Evolutionary conservation across 139 green algal genomes (phyloP).

Genomic region (Tetradesmus lagerheimii): DNA sequence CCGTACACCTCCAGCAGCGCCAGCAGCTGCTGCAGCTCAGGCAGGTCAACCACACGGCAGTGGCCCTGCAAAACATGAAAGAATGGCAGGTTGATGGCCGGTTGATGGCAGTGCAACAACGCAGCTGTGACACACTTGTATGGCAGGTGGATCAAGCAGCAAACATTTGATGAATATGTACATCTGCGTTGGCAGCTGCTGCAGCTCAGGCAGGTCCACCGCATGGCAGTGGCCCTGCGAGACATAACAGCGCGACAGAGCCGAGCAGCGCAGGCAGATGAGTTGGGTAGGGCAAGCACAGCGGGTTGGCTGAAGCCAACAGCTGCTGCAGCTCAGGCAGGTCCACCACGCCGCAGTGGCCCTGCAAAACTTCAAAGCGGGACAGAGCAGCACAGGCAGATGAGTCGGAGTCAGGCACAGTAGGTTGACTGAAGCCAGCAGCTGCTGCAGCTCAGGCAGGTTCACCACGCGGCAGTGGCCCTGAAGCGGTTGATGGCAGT

Average conservation of each 20-base stretch:
- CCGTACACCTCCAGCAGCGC: background rate
- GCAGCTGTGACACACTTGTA: no score
- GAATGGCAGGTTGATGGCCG: no score
- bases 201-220: constrained; percentile 21
- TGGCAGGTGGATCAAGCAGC: background rate
- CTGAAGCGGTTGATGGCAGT: no score
- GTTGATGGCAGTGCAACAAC: background rate
- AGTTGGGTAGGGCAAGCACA: no score
- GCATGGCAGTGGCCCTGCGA: background rate
- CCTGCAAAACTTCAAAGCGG: background rate
- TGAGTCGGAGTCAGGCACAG: no score
- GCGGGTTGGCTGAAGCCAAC: no score
- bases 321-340: constrained; percentile 16
- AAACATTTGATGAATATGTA: no score
- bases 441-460: constrained; percentile 15
- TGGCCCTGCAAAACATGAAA: constrained; percentile 2
- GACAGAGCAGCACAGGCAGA: no score
- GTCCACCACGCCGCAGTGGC: background rate
- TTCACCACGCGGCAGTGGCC: background rate
- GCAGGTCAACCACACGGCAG: background rate
- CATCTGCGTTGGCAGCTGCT: constrained; percentile 4
- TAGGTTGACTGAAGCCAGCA: no score
- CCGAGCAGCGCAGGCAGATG: no score
- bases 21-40: constrained; percentile 27
- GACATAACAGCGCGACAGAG: no score